phyloP scores from a whole-genome alignment of 179 eudicot genomes.

The Carnegiea gigantea region DNA sequence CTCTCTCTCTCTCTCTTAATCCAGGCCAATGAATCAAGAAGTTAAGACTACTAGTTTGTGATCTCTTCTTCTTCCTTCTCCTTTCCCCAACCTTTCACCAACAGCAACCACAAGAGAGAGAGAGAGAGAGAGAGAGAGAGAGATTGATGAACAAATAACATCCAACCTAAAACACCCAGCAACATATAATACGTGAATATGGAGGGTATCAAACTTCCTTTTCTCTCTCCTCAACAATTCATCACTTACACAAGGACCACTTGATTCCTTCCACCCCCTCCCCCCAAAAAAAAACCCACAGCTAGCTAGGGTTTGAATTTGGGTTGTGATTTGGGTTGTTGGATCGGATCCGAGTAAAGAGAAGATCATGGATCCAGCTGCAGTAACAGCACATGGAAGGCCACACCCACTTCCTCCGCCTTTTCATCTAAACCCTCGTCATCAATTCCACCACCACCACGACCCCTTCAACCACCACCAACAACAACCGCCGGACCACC shows the following conservation, averaged over 20 bases:
- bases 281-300: neutral
- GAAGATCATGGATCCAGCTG: conserved; percentile 35
- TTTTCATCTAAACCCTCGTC: conserved; percentile 35
- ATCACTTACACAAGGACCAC: neutral
- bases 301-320: neutral
- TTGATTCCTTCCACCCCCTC: neutral
- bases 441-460: neutral
- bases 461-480: neutral
- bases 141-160: neutral
- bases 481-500: conserved; percentile 8
- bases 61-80: neutral
- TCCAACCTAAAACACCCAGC: conserved; percentile 19
- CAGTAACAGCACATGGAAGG: conserved; percentile 46
- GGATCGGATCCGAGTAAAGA: neutral
- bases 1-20: neutral
- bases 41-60: neutral
- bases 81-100: conserved; percentile 27
- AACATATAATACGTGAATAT: conserved; percentile 16
- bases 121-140: neutral
- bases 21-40: neutral
- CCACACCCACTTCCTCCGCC: conserved; percentile 43
- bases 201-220: neutral
- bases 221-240: neutral
- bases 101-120: neutral
- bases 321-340: neutral